Percentiles rank a stretch among this genome's conserved stretches.
Evolutionary conservation across 805 yeast genomes (phyloP).

Genomic region (Metschnikowia gelsemii): DNA sequence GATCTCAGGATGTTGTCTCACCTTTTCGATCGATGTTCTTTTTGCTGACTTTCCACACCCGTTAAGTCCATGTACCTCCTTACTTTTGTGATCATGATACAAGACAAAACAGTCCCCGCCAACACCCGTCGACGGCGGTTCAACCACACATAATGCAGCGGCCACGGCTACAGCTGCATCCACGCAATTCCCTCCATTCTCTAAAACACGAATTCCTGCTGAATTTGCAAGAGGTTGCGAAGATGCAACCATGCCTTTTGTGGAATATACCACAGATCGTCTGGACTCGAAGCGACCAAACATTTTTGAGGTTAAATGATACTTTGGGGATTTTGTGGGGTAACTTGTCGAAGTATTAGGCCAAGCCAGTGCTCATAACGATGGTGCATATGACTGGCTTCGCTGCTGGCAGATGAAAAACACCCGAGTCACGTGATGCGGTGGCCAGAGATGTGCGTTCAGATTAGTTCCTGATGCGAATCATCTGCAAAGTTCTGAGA

Average conservation of each 20-base stretch:
- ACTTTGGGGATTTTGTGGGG: no score
- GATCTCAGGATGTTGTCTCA: constrained; percentile 32
- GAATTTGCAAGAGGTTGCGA: constrained; percentile 76
- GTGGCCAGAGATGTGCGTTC: neutral
- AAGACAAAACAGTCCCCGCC: constrained; percentile 71
- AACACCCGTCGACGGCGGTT: constrained; percentile 61
- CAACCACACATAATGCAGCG: constrained; percentile 54
- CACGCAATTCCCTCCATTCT: constrained; percentile 70
- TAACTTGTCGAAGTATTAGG: no score
- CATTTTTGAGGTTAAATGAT: constrained; percentile 3
- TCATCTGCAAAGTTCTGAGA: no score
- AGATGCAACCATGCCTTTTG: constrained; percentile 70
- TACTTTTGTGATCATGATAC: constrained; percentile 46
- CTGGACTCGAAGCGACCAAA: constrained; percentile 48
- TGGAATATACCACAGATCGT: constrained; percentile 71
- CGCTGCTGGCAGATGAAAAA: neutral
- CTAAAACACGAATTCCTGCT: constrained; percentile 66
- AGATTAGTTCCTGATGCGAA: no score
- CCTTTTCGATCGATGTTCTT: constrained; percentile 46
- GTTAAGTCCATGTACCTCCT: constrained; percentile 62
- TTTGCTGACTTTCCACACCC: constrained; percentile 74
- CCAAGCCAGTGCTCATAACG: neutral
- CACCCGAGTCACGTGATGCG: neutral
- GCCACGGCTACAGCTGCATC: constrained; percentile 63
- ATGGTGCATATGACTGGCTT: neutral